These are phyloP conservation scores for Carex kokanica DNA, from an alignment of 176 grass and related monocot genomes.

Conservation along the genomic window DNA sequence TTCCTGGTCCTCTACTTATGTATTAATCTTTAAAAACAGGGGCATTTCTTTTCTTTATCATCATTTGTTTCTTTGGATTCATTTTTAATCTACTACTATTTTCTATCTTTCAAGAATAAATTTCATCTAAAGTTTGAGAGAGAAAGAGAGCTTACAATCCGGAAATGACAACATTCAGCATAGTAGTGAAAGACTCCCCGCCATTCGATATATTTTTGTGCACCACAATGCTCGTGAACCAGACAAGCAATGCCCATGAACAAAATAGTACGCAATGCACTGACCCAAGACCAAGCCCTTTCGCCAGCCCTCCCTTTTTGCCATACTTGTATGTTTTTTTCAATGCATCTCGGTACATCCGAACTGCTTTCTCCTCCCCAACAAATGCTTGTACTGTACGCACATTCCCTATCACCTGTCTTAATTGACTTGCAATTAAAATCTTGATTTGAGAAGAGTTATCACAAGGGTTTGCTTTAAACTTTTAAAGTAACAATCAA, in stretches of 20 bases:
- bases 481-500: not conserved
- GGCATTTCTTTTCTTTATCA: too few species aligned
- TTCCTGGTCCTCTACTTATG: not conserved
- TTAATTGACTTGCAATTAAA: not conserved
- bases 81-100: not conserved
- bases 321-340: slow-evolving; percentile 81
- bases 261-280: slow-evolving; percentile 83
- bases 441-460: not conserved
- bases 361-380: slow-evolving; percentile 88
- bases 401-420: slow-evolving; percentile 89
- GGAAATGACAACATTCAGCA: slow-evolving; percentile 87
- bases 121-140: not conserved
- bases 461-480: not conserved
- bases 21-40: not conserved
- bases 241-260: slow-evolving; percentile 89
- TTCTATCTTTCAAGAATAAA: not conserved
- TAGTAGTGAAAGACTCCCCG: slow-evolving; percentile 95
- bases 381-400: slow-evolving; percentile 95
- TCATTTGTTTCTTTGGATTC: too few species aligned
- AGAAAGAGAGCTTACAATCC: slow-evolving; percentile 50
- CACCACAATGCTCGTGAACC: slow-evolving; percentile 80
- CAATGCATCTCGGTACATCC: slow-evolving; percentile 59
- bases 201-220: slow-evolving; percentile 86
- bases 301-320: slow-evolving; percentile 71
- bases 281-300: slow-evolving; percentile 85